Conservation (phyloP, 176 grass and related monocot species). For the Leersia perrieri region DNA sequence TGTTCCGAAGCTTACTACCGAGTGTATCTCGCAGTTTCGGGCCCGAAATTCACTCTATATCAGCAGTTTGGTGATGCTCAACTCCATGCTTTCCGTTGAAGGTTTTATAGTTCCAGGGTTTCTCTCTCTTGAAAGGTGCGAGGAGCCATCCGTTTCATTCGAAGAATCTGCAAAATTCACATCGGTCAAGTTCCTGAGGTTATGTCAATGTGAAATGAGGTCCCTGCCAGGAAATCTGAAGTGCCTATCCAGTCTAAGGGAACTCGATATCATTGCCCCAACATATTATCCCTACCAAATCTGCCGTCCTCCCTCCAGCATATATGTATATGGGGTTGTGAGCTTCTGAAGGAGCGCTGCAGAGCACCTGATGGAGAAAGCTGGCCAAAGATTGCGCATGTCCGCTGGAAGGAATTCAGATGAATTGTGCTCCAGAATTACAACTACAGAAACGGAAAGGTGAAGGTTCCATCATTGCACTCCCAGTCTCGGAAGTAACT, state of each 20-base stretch:
- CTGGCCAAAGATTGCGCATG: constrained; percentile 19
- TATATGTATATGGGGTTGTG: fast-evolving
- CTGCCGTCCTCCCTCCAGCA: background rate
- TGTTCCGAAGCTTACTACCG: background rate
- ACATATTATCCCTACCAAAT: constrained; percentile 11
- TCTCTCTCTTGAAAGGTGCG: background rate
- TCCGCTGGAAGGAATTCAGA: background rate
- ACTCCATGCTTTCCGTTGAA: background rate
- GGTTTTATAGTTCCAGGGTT: background rate
- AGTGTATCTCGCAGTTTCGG: background rate
- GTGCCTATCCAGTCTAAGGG: background rate
- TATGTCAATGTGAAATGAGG: background rate
- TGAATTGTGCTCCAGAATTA: background rate
- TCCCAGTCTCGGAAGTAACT: background rate
- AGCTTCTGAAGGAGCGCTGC: background rate
- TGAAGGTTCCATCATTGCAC: background rate
- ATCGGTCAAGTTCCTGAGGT: background rate
- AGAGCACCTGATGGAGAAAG: constrained; percentile 9
- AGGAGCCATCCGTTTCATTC: background rate
- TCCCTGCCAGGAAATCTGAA: background rate
- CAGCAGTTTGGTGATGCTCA: background rate
- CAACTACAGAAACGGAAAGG: background rate
- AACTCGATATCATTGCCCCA: fast-evolving
- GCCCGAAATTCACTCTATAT: background rate
- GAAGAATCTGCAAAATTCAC: background rate